Evolutionary conservation across 805 yeast genomes (phyloP), one percentile per base, ranked within the genome.

Genomic region (Saturnispora halmiae): DNA sequence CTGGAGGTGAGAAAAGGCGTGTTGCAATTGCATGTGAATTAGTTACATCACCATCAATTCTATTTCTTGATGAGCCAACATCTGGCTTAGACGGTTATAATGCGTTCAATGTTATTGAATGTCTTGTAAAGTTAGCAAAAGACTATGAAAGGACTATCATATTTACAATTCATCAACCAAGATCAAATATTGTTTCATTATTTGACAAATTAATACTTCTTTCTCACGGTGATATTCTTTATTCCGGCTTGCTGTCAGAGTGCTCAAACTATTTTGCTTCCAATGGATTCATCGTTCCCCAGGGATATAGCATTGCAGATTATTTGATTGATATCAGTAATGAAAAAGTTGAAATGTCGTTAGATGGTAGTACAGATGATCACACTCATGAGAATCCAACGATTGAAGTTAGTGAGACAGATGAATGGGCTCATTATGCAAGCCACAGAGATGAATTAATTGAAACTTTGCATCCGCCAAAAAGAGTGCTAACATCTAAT

Each of bases 101-200:
- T 61, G 97, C 98, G 1, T 78, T 75, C 54, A 86, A 88, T 51
- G 98, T 92, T 6, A 70, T 92, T 33, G 96, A 87, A 46, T 73
- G 86, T 46, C 68, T 92, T 34, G 90, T 83, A 2, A 72, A 82
- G 43, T 68, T 92, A 43, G 85, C 96, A 0, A 70, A 78, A 43
- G 81, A 78, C 51, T 83, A 79, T 59, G 79, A 82, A 45, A 77
- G 97, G 56, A 90, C 98, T 0, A 77, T 92, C 36, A 75, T 92
- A 2, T 82, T 92, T 57, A 86, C 98, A 0, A 92, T 92, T 49
- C 98, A 92, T 63, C 98, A 92, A 58, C 98, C 98, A 9, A 72
- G 98, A 54, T 84, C 96, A 43, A 92, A 92, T 55, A 90, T 92
- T 57, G 96, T 92, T 26, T 79, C 95, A 0, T 63, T 85, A 43